phyloP scores from a whole-genome alignment of 176 grass and related monocot species.

The Calamus simplicifolius region DNA sequence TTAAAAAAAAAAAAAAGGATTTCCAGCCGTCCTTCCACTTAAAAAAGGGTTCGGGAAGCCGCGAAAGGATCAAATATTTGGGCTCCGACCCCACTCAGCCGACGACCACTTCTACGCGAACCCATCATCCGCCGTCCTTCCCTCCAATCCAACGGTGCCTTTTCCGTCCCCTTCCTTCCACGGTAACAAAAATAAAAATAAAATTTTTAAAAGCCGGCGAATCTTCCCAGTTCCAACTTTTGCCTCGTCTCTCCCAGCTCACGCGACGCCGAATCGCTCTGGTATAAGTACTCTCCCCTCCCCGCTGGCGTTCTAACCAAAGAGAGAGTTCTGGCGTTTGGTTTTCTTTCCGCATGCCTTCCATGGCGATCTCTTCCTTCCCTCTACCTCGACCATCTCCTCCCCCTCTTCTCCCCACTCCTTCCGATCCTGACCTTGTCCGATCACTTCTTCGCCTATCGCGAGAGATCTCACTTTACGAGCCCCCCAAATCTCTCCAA shows the following conservation, averaged over 20 bases:
- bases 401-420: slow-evolving; percentile 29
- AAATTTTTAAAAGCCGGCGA: slow-evolving; percentile 10
- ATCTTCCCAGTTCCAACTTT: slow-evolving; percentile 14
- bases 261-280: no score
- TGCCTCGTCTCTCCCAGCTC: slow-evolving; percentile 18
- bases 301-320: neutral
- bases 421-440: slow-evolving; percentile 61
- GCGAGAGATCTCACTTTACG: slow-evolving; percentile 36
- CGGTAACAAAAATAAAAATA: neutral
- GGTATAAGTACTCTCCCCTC: slow-evolving; percentile 18
- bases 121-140: neutral
- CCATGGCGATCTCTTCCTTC: slow-evolving; percentile 18
- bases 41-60: slow-evolving; percentile 2
- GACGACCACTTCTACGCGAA: no score
- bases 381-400: slow-evolving; percentile 4
- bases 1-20: no score
- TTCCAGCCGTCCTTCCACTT: slow-evolving; percentile 19
- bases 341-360: neutral
- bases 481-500: slow-evolving; percentile 4
- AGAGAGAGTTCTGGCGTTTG: neutral
- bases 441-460: slow-evolving; percentile 53
- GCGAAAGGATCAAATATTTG: neutral
- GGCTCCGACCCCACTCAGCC: no score
- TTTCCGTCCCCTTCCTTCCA: neutral
- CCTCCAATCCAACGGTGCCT: slow-evolving; percentile 5